Base-by-base conservation (phyloP, 2,329 filamentous ascomycete species). In the Cladosporium phlei region DNA sequence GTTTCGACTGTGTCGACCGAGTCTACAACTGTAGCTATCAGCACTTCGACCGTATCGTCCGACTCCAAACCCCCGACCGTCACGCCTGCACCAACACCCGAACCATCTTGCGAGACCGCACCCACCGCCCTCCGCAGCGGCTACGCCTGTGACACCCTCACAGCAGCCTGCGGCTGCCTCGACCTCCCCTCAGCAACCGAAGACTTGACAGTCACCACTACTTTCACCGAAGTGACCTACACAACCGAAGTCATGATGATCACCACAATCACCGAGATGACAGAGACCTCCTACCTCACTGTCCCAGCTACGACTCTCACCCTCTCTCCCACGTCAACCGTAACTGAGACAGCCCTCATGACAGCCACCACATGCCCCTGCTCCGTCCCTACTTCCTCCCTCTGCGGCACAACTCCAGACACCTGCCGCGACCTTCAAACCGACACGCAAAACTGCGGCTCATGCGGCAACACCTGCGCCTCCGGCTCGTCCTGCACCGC, bases 31-130 rank as follows among this genome's bases (percentile, higher is more conserved):
- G 10, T 27, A 11, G 12, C 35, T 9, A 38, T 22, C 8, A 14
- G n/a, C 14, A 14, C 20, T 9, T 10, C 21, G 6, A 16, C 35
- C 12, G 35, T 14, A 21, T 38, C 35, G 7, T 38, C 35, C 6
- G n/a, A n/a, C n/a, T n/a, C n/a, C 5, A 38, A 21, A 11, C 16
- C 22, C 27, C 21, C 35, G 24, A 17, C 27, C 2, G 5, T 38
- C n/a, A 38, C 35, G 9, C 35, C 35, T 12, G 22, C 32, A 17
- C 32, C 32, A 12, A 10, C 35, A 2, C 35, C 35, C 10, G 30
- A 42, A 25, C 29, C 25, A 14, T 42, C 38, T 42, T 42, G 38
- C 20, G 38, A 42, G 8, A 28, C 25, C n/a, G 29, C 38, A 11
- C 38, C 38, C 2, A 30, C 38, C 5, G 27, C 29, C 7, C 24